phyloP scores from a whole-genome alignment of 164 flowering plant genomes.

The Chimonanthus salicifolius region DNA sequence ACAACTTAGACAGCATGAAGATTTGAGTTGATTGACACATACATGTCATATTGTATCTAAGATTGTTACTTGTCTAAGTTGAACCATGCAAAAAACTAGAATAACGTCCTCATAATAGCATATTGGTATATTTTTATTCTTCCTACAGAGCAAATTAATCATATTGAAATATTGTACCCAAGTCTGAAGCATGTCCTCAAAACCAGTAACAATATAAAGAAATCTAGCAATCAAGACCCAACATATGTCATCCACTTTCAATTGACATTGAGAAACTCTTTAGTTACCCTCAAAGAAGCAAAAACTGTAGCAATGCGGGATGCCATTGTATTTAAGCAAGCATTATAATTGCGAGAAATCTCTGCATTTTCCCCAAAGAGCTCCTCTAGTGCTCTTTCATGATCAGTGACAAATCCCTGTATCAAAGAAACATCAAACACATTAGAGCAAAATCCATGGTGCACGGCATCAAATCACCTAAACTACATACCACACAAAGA shows the following conservation, averaged over 20 bases:
- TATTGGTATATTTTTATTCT: no score
- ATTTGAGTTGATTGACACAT: no score
- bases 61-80: no score
- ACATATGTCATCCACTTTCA: background rate
- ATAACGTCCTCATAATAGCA: no score
- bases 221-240: background rate
- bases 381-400: slow-evolving; percentile 79
- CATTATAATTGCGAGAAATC: slow-evolving; percentile 56
- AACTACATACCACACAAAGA: background rate
- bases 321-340: slow-evolving; percentile 76
- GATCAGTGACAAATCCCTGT: slow-evolving; percentile 87
- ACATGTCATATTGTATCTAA: no score
- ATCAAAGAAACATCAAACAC: background rate
- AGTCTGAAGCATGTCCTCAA: no score
- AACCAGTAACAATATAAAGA: no score
- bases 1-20: no score
- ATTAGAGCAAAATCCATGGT: background rate
- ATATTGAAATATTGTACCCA: no score
- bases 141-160: no score
- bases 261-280: background rate
- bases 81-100: no score
- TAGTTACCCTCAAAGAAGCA: slow-evolving; percentile 87
- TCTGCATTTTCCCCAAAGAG: slow-evolving; percentile 74
- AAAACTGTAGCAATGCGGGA: slow-evolving; percentile 87
- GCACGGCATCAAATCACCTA: background rate